Evolutionary conservation across 345 rosid genomes (phyloP), one percentile per base, ranked within the genome.

Genomic region (Cardamine chenopodiifolia): DNA sequence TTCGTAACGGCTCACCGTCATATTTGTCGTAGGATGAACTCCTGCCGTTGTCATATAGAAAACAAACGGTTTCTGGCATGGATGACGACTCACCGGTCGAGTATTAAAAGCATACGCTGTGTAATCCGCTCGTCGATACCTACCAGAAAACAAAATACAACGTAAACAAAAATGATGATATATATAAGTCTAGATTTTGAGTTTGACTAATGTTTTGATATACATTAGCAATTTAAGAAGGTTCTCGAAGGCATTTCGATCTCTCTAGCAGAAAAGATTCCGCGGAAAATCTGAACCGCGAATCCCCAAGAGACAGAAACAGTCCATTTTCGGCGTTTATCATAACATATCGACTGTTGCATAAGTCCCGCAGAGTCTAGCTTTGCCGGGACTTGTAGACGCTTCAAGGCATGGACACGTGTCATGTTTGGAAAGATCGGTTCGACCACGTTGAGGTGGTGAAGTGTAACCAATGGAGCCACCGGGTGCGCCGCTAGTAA

Each of bases 161-260:
- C 42, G 55, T 61, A 2, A 22, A 62, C 12, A 32, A 31, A 53
- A 23, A 64, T 54, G 54, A 64, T 12, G 25, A 15, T 42, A 54
- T 42, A n/a, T 15, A 23, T 11, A 13, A 13, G 3, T 28, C 10
- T 39, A 39, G 9, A 8, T 74, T 81, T 47, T 60, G 29, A 35
- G 37, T 17, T 31, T 48, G 15, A 39, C 17, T 34, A 55, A 18
- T 17, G 12, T 50, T 18, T 57, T 65, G 52, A 6, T 35, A 22
- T 49, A 48, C 14, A 57, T 79, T 91, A 94, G 97, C 99, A 95
- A 72, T 95, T 95, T 73, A 95, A 82, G 87, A 95, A 95, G 19
- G 99, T 95, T 77, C 99, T 86, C 0, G 99, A 82, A 7, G 99
- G 99, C 99, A 92, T 92, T 76, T 95, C 99, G 3, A 95, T 89